Evolutionary conservation across 257 asterid species (phyloP), one percentile per base, ranked within the genome.

Genomic region (Lycium barbarum): DNA sequence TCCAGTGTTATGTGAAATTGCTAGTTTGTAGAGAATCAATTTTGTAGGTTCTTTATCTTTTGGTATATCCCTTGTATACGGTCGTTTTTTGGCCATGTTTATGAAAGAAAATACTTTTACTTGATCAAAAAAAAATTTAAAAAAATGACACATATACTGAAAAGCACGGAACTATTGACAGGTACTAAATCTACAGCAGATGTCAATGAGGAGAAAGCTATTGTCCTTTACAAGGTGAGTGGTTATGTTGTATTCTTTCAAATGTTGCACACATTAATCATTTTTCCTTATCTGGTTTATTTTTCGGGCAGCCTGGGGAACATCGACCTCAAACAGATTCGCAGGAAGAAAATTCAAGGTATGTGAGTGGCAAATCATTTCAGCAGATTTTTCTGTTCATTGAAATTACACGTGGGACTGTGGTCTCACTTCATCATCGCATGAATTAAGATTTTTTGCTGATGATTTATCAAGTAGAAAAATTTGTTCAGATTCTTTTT

Each of bases 211-310:
- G 98, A 93, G 91, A 96, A 93, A 89, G 98, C 98, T 47, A 93
- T 96, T 85, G 93, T 96, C 84, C 92, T 94, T 43, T 96, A 96
- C 90, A 86, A 90, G 97, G 99, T 94, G 86, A 90, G 57, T 86
- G 65, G 81, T 61, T 88, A 45, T 84, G 82, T 85, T 84, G 9
- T 83, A 54, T 72, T 83, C 82, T 85, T 38, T 76, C 20, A 40
- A 17, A 33, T 71, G 70, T 45, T 11, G 26, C 36, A 61, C 49
- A 22, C 85, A 65, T 45, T 74, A 17, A 74, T 38, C 17, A 73
- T 47, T 58, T 22, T 62, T 57, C 84, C 82, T 78, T 12, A 78
- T 53, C 82, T 78, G 82, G 82, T 78, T 78, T 78, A 78, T 78
- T 17, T 76, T 86, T 74, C 72, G 89, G 84, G 87, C 92, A 95